phyloP scores from a whole-genome alignment of 441 rosid genomes.

The Daphne laureola region DNA sequence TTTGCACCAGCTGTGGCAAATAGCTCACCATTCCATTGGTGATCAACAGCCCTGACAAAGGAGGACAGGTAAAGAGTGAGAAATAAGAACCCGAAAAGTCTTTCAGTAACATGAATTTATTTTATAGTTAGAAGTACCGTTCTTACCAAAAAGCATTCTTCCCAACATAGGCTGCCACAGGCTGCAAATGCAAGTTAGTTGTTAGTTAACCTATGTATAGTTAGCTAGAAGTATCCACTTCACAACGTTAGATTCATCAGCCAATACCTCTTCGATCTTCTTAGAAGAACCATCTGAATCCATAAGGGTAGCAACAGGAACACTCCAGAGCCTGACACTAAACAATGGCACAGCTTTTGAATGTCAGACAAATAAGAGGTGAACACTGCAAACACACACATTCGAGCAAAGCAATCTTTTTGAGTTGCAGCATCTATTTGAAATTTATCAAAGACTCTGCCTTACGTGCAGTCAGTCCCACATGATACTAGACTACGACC shows the following conservation, averaged over 20 bases:
- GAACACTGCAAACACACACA: background rate
- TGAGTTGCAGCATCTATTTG: slow-evolving; percentile 1
- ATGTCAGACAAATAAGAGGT: background rate
- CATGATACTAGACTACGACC: slow-evolving; percentile 74
- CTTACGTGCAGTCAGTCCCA: slow-evolving; percentile 92
- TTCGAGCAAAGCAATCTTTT: background rate
- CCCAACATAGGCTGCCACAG: slow-evolving; percentile 61
- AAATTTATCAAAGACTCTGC: slow-evolving; percentile 9
- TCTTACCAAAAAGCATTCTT: slow-evolving; percentile 79
- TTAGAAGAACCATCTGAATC: slow-evolving; percentile 39
- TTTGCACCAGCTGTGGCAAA: slow-evolving; percentile 96
- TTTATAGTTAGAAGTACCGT: slow-evolving; percentile 9
- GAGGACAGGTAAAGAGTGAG: background rate
- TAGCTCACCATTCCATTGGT: slow-evolving; percentile 83
- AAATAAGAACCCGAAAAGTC: background rate
- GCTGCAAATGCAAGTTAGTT: slow-evolving; percentile 34
- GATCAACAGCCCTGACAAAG: slow-evolving; percentile 77
- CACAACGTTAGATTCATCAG: too few species aligned
- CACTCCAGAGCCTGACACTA: slow-evolving; percentile 94
- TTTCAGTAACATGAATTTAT: background rate
- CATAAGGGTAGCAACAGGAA: slow-evolving; percentile 55
- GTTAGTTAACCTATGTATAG: slow-evolving; percentile 7
- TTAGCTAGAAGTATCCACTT: too few species aligned
- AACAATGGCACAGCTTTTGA: slow-evolving; percentile 8
- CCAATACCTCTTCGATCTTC: slow-evolving; percentile 41